A percentile compares a stretch with the other conserved stretches of the same genome.
Evolutionary conservation across 345 rosid genomes (phyloP).

Genomic region (Rhizophora mangle): DNA sequence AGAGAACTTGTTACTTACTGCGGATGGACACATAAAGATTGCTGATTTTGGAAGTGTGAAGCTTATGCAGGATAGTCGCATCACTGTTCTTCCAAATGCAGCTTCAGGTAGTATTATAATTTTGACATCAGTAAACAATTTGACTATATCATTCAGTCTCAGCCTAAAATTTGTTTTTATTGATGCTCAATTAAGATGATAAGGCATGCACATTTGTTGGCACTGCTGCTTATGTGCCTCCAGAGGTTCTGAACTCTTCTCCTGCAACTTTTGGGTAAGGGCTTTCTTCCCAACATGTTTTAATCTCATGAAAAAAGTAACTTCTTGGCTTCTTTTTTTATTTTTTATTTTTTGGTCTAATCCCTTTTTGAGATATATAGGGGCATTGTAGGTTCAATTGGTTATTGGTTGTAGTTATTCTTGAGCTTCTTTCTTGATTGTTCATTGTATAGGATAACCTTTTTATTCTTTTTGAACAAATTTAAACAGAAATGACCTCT

Average conservation of each 20-base stretch:
- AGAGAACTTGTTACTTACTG: conserved; percentile 76
- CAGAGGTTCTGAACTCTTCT: conserved; percentile 96
- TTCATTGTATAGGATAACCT: conserved; percentile 31
- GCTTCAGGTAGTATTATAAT: conserved; percentile 59
- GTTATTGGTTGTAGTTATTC: neutral
- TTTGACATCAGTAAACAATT: neutral
- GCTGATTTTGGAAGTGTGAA: conserved; percentile 99
- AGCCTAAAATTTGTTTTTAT: conserved; percentile 2
- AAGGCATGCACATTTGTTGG: conserved; percentile 96
- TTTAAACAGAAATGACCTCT: conserved; percentile 88
- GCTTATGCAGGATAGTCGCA: conserved; percentile 90
- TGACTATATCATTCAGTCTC: neutral
- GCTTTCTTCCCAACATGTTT: neutral
- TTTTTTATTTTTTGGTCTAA: neutral
- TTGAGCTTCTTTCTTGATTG: conserved; percentile 14
- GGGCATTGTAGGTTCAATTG: neutral
- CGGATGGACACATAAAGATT: conserved; percentile 86
- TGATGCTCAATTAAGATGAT: conserved; percentile 55
- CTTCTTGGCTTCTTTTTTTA: neutral
- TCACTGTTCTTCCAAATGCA: conserved; percentile 95
- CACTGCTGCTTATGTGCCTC: conserved; percentile 98
- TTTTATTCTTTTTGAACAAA: conserved; percentile 29
- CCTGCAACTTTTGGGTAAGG: conserved; percentile 95
- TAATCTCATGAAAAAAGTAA: neutral
- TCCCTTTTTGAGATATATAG: neutral